Conservation (phyloP, 768 basidiomycete genomes). For the Scleroderma citrinum region DNA sequence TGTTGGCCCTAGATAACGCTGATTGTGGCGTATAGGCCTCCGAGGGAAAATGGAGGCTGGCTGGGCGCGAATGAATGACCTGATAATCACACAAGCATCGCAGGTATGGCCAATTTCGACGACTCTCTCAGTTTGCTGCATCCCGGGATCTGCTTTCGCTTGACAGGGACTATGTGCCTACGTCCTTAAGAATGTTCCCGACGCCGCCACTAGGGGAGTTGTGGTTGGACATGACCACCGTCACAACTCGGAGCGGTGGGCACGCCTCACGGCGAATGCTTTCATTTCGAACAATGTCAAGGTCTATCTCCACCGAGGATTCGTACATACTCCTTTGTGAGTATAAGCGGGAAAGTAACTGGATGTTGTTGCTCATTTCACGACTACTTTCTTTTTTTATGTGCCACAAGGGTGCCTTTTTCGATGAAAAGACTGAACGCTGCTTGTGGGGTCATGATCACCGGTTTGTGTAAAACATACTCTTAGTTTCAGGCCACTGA, state of each 20-base stretch:
- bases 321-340: slow-evolving; percentile 80
- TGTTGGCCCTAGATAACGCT: background rate
- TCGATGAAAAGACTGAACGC: slow-evolving; percentile 59
- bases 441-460: slow-evolving; percentile 87
- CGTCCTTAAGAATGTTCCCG: slow-evolving; percentile 44
- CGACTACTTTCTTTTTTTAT: background rate
- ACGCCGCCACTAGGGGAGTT: slow-evolving; percentile 57
- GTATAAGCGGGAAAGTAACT: slow-evolving; percentile 10
- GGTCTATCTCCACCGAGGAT: slow-evolving; percentile 59
- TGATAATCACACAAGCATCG: slow-evolving; percentile 76
- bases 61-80: slow-evolving; percentile 87
- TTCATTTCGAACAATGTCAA: slow-evolving; percentile 63
- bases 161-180: slow-evolving; percentile 73
- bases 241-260: slow-evolving; percentile 74
- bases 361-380: background rate
- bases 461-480: slow-evolving; percentile 40
- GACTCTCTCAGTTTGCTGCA: background rate
- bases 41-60: slow-evolving; percentile 84
- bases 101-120: slow-evolving; percentile 41
- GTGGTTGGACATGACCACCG: slow-evolving; percentile 88
- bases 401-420: slow-evolving; percentile 67
- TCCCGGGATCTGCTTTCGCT: background rate
- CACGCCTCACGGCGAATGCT: slow-evolving; percentile 62
- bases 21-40: slow-evolving; percentile 43
- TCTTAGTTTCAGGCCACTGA: background rate